A percentile compares a stretch with the other conserved stretches of the same genome.
Conservation (phyloP, 306 rosid genomes). For the Cucurbita argyrosperma region DNA sequence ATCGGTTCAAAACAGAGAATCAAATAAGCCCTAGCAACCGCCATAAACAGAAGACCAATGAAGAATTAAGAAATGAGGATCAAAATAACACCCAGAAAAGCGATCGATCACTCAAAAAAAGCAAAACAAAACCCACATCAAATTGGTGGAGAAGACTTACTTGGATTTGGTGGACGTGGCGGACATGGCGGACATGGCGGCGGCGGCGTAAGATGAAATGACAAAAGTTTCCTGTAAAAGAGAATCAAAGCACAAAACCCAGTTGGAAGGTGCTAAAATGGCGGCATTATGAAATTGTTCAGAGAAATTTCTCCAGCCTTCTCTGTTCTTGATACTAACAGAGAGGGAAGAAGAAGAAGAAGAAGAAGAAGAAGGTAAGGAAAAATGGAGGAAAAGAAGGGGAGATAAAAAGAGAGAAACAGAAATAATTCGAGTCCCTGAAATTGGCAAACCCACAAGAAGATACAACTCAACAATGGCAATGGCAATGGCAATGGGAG, state of each 20-base stretch:
- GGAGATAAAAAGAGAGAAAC: not conserved
- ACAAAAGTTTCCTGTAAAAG: constrained; percentile 5
- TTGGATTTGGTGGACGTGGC: constrained; percentile 72
- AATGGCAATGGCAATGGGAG: not conserved
- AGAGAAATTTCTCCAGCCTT: not conserved
- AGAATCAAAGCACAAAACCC: not conserved
- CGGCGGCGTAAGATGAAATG: constrained; percentile 12
- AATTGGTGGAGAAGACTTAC: constrained; percentile 44
- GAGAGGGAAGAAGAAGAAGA: not conserved
- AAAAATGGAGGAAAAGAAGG: constrained; percentile 21
- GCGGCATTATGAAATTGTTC: constrained; percentile 20
- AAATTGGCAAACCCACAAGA: not conserved
- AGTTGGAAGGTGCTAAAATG: constrained; percentile 20
- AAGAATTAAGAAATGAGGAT: constrained; percentile 4
- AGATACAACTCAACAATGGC: constrained; percentile 2
- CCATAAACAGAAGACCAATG: constrained; percentile 31
- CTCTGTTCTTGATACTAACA: not conserved
- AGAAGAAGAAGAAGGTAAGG: not conserved
- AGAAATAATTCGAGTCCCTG: constrained; percentile 26
- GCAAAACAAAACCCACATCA: constrained; percentile 14
- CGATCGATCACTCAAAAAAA: not conserved
- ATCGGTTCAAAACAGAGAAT: not conserved
- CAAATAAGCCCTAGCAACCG: not conserved
- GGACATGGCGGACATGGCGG: not conserved
- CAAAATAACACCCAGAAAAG: constrained; percentile 4